Conservation (phyloP, 495 filamentous ascomycete genomes). For the Annulohypoxylon stygium region DNA sequence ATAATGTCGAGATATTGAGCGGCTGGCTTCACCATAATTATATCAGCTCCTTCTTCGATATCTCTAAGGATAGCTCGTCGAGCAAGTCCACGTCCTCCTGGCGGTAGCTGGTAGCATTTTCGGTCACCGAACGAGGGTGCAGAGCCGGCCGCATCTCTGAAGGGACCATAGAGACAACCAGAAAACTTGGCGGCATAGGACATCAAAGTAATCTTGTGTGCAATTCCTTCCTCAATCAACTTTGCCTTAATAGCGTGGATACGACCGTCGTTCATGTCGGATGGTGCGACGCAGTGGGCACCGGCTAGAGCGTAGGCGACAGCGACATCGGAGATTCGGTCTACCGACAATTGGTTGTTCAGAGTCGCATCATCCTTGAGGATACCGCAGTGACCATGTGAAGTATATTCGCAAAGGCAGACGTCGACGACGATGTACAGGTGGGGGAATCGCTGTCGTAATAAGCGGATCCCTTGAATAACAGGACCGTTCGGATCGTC, state of each 20-base stretch:
- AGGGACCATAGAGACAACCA: conserved; percentile 95
- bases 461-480: conserved; percentile 82
- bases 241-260: conserved; percentile 97
- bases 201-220: conserved; percentile 92
- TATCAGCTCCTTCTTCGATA: conserved; percentile 92
- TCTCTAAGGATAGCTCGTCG: conserved; percentile 91
- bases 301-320: conserved; percentile 93
- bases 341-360: conserved; percentile 91
- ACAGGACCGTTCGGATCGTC: conserved; percentile 95
- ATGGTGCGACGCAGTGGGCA: conserved; percentile 95
- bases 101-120: conserved; percentile 95
- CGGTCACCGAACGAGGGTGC: conserved; percentile 93
- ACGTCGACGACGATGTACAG: conserved; percentile 94
- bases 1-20: conserved; percentile 96
- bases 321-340: conserved; percentile 92
- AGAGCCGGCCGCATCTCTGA: conserved; percentile 95
- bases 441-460: conserved; percentile 84
- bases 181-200: conserved; percentile 98
- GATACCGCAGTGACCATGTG: conserved; percentile 98
- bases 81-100: conserved; percentile 91
- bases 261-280: conserved; percentile 98
- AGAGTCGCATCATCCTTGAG: conserved; percentile 89
- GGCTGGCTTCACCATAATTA: conserved; percentile 99
- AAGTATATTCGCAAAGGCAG: conserved; percentile 98
- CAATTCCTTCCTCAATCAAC: conserved; percentile 89